These are phyloP conservation scores for Halteria grandinella DNA, from an alignment of 73 alveolate genomes.

Conservation along the genomic window DNA sequence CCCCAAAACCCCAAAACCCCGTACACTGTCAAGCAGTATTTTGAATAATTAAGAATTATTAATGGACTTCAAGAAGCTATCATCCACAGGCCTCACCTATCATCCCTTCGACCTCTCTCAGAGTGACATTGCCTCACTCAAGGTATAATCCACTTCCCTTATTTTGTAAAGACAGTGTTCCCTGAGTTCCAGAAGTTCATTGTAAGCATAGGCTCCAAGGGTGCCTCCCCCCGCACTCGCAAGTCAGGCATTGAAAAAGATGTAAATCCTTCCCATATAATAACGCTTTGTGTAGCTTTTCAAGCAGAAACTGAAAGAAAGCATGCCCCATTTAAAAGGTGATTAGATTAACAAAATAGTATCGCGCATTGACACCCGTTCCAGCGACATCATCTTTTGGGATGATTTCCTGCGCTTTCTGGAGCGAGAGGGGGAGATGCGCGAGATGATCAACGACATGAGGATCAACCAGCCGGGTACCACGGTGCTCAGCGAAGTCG, in stretches of 20 bases:
- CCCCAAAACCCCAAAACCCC: too few relatives aligned
- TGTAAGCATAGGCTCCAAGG: too few relatives aligned
- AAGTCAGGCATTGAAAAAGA: slow-evolving; percentile 39
- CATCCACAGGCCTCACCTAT: too few relatives aligned
- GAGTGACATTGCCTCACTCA: slow-evolving; percentile 33
- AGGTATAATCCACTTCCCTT: neutral
- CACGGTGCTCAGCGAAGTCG: neutral
- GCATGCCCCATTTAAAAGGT: slow-evolving; percentile 13
- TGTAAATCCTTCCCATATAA: neutral
- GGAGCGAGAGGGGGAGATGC: slow-evolving; percentile 34
- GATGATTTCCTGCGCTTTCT: slow-evolving; percentile 41
- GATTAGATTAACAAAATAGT: neutral
- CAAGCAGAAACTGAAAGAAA: slow-evolving; percentile 41
- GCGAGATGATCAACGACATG: slow-evolving; percentile 48
- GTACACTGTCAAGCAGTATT: too few relatives aligned
- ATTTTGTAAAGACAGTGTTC: slow-evolving; percentile 28
- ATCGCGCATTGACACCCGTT: slow-evolving; percentile 2
- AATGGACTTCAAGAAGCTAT: too few relatives aligned
- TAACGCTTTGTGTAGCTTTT: neutral
- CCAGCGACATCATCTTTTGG: slow-evolving; percentile 9
- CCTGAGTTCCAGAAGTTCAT: slow-evolving; percentile 38
- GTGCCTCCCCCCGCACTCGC: slow-evolving; percentile 3
- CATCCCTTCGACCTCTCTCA: slow-evolving; percentile 32
- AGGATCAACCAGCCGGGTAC: slow-evolving; percentile 44
- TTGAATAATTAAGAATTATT: too few relatives aligned